Conservation (phyloP, 257 asterid genomes). For the Anisodus tanguticus region DNA sequence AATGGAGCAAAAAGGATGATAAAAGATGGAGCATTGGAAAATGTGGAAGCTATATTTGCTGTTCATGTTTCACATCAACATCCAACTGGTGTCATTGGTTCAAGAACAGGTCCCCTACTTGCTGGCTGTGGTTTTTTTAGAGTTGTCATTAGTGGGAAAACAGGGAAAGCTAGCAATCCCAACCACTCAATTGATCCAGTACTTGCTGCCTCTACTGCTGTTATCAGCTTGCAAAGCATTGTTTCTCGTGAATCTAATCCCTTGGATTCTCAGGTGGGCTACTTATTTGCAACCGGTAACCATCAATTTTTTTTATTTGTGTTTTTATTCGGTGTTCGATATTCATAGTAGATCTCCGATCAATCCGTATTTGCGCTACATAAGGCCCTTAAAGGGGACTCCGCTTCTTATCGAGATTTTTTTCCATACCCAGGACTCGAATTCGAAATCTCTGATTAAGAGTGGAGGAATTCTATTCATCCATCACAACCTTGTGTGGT, state of each 20-base stretch:
- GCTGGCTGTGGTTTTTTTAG: constrained; percentile 94
- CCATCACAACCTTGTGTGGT: not conserved
- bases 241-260: constrained; percentile 93
- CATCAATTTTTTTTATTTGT: not conserved
- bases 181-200: constrained; percentile 59
- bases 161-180: constrained; percentile 34
- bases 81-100: constrained; percentile 70
- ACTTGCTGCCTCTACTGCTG: constrained; percentile 87
- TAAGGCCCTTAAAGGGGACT: not conserved
- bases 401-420: not conserved
- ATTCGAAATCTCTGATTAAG: no score
- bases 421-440: not conserved
- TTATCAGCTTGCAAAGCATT: constrained; percentile 82
- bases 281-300: not conserved
- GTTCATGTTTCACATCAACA: constrained; percentile 74
- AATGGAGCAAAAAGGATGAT: constrained; percentile 93
- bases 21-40: constrained; percentile 70
- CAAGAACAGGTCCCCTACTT: constrained; percentile 82
- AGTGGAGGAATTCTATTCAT: not conserved
- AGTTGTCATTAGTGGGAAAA: constrained; percentile 57
- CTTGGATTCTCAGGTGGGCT: constrained; percentile 76
- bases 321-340: not conserved
- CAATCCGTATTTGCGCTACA: fast-evolving
- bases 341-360: not conserved
- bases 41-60: constrained; percentile 84